Conservation (phyloP, 495 filamentous ascomycete genomes). For the Tuber aestivum region DNA sequence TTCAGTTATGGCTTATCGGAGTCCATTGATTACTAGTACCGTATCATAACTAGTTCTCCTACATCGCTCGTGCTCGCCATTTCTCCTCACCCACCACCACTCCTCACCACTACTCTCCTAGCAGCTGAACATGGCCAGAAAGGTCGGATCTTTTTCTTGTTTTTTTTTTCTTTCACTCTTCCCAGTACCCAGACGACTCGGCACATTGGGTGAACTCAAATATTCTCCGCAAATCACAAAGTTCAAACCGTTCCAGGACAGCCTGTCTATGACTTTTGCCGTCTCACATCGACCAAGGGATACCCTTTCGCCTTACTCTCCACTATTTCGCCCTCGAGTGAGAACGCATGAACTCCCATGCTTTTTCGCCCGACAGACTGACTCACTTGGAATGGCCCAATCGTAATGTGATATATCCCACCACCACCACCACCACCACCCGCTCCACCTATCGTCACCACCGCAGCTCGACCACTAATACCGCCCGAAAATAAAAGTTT, state of each 20-base stretch:
- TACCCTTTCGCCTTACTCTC: background rate
- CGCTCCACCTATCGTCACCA: background rate
- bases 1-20: background rate
- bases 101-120: background rate
- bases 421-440: background rate
- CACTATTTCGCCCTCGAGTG: background rate
- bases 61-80: too few species aligned
- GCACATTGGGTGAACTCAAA: background rate
- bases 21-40: conserved; percentile 3
- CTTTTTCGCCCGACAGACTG: background rate
- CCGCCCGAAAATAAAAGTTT: background rate
- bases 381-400: background rate
- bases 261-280: background rate
- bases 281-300: background rate
- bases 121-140: background rate
- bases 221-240: background rate
- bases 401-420: conserved; percentile 3
- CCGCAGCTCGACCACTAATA: background rate
- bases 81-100: background rate
- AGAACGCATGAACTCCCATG: background rate
- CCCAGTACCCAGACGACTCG: background rate
- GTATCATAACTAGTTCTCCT: too few species aligned
- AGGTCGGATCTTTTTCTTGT: too few species aligned
- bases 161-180: too few species aligned
- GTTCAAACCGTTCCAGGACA: background rate